Conservation (phyloP, 2,329 filamentous ascomycete species). For the Ophidiomyces ophidiicola region DNA sequence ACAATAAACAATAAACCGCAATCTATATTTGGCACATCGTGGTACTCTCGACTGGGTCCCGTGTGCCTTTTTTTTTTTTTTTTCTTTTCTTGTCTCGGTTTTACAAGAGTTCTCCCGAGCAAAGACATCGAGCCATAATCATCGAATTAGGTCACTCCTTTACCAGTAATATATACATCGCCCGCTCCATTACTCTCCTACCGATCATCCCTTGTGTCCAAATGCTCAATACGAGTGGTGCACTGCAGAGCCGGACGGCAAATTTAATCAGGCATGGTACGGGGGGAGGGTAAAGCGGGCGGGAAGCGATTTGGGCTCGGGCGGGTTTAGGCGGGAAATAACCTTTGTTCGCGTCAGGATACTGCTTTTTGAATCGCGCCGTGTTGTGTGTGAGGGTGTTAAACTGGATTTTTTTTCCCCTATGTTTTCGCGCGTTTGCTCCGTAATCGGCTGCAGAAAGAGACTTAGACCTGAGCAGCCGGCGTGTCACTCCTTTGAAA, state of each 20-base stretch:
- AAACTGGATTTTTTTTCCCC: background rate
- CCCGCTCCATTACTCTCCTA: background rate
- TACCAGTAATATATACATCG: background rate
- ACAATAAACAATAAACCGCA: background rate
- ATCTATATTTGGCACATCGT: background rate
- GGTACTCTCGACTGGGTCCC: background rate
- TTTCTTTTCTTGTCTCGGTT: too few species aligned
- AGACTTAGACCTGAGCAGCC: background rate
- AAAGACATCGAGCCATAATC: background rate
- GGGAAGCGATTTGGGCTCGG: background rate
- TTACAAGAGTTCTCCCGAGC: background rate
- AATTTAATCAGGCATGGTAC: background rate
- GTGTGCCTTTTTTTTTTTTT: background rate
- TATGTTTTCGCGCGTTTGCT: slow-evolving; percentile 2
- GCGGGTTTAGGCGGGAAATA: slow-evolving; percentile 2
- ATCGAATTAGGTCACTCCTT: slow-evolving; percentile 1
- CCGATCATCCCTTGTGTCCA: background rate
- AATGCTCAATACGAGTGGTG: slow-evolving; percentile 1
- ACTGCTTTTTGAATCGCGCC: background rate
- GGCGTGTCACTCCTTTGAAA: slow-evolving; percentile 3
- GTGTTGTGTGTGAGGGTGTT: background rate
- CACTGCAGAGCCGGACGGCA: background rate
- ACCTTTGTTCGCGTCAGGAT: slow-evolving; percentile 1
- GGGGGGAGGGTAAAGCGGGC: background rate
- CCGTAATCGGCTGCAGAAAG: slow-evolving; percentile 11